A percentile compares a stretch with the other conserved stretches of the same genome.
Evolutionary conservation across 768 basidiomycete genomes (phyloP).

Genomic region (Tricholoma bakamatsutake): DNA sequence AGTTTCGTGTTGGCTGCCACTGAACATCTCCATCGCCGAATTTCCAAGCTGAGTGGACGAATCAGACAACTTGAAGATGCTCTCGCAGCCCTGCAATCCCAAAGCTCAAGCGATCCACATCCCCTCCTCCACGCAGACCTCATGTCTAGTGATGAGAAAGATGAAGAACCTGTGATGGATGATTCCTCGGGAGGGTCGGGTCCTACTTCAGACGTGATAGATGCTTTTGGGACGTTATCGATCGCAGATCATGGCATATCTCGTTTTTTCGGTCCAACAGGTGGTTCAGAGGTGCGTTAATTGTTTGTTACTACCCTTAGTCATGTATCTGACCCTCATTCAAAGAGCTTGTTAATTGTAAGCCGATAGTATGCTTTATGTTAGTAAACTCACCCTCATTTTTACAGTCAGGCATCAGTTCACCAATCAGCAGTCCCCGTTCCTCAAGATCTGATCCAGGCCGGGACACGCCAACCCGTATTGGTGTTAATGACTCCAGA

Average conservation of each 20-base stretch:
- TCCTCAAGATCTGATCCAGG: constrained; percentile 6
- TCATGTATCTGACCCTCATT: neutral
- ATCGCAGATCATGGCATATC: constrained; percentile 56
- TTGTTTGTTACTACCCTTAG: neutral
- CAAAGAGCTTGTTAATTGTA: constrained; percentile 21
- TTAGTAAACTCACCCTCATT: neutral
- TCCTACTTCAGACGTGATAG: constrained; percentile 35
- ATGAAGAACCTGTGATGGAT: constrained; percentile 19
- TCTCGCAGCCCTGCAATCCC: constrained; percentile 42
- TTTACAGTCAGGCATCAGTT: constrained; percentile 8
- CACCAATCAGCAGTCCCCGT: neutral
- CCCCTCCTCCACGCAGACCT: constrained; percentile 53
- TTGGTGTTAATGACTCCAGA: neutral
- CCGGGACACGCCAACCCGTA: constrained; percentile 13
- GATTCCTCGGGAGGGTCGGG: constrained; percentile 16
- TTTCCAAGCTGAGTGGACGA: constrained; percentile 45
- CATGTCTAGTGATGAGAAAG: constrained; percentile 20
- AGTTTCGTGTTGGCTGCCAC: constrained; percentile 61
- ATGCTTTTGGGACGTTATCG: constrained; percentile 54
- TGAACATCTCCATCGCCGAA: constrained; percentile 57
- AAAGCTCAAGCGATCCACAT: constrained; percentile 48
- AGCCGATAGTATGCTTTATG: neutral
- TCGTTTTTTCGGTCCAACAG: constrained; percentile 61
- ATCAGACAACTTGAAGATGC: constrained; percentile 54
- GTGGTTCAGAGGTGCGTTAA: constrained; percentile 53